These are phyloP conservation scores for Penicillium desertorum DNA, from an alignment of 495 filamentous ascomycete genomes.

Conservation along the genomic window DNA sequence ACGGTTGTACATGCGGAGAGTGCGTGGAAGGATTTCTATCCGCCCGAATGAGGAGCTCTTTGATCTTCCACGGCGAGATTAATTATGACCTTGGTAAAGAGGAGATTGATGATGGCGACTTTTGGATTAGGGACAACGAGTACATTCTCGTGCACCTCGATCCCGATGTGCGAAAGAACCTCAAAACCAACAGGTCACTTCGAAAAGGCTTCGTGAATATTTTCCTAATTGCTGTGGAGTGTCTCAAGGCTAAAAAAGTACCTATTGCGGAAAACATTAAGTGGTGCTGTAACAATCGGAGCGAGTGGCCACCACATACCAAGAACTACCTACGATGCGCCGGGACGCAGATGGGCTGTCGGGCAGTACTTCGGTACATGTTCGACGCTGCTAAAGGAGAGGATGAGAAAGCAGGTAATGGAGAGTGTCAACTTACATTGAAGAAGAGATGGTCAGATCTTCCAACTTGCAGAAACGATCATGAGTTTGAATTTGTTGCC, in stretches of 20 bases:
- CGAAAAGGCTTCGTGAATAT: constrained; percentile 32
- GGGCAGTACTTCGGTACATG: constrained; percentile 27
- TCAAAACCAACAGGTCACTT: constrained; percentile 32
- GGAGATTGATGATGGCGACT: constrained; percentile 17
- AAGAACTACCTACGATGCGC: constrained; percentile 25
- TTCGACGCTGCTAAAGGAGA: constrained; percentile 27
- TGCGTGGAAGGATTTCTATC: constrained; percentile 35
- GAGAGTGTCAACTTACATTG: too few relatives aligned
- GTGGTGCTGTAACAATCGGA: constrained; percentile 19
- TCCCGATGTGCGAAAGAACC: constrained; percentile 27
- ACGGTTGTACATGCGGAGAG: constrained; percentile 32
- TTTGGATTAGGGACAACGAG: constrained; percentile 20
- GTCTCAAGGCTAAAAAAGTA: constrained; percentile 21
- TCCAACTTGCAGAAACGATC: too few relatives aligned
- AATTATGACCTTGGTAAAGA: constrained; percentile 17
- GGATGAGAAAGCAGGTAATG: constrained; percentile 28
- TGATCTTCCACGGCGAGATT: constrained; percentile 22
- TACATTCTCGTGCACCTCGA: constrained; percentile 18
- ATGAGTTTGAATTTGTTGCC: too few relatives aligned
- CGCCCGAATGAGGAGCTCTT: constrained; percentile 32
- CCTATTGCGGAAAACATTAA: constrained; percentile 26
- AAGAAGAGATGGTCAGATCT: too few relatives aligned
- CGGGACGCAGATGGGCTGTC: constrained; percentile 23
- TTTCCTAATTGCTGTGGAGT: constrained; percentile 23
- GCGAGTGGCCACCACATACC: constrained; percentile 28